Evolutionary conservation across 2,329 filamentous ascomycete species (phyloP), one percentile per base, ranked within the genome.

Genomic region (Ophiostoma piceae): DNA sequence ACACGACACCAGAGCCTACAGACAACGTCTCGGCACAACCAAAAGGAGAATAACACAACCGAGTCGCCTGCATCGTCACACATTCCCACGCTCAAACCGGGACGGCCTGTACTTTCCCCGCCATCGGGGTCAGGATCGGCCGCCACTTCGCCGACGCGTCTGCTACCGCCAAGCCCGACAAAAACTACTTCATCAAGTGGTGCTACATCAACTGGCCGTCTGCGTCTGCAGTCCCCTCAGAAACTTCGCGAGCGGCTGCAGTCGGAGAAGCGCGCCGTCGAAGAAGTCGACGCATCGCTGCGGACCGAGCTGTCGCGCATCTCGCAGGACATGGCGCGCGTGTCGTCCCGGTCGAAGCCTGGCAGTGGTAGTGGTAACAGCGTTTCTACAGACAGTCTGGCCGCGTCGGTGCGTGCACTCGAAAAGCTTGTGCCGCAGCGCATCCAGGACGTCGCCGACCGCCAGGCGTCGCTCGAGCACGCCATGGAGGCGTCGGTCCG

Each of bases 161-260:
- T 65, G 9, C 76, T 78, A n/a, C 76, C 77, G 6, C 74, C 77
- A 26, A 82, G 78, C 71, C 78, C 80, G 19, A 77, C 76, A n/a
- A 83, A 80, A 68, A 19, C 57, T 12, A 11, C 8, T 0, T 26
- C 51, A 12, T 22, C n/a, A 14, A 1, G 22, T 1, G 51, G 51
- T 11, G 9, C 51, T 26, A 14, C 51, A 26, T 57, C 51, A n/a
- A 35, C 57, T 35, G 35, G 32, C 35, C 19, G 60, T 67, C 90
- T 92, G 43, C 88, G 90, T 12, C 83, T 92, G 12, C 89, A 92
- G 72, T 90, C 87, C 16, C 84, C 89, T 0, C 90, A 90, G 74
- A 94, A 91, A 77, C 82, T 94, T 26, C 90, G 94, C 22, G 94
- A 97, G 80, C 89, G 94, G 43, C 84, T 97, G 0, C 90, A 94